Conservation (phyloP, 805 yeast species). For the Schizosaccharomyces pombe region DNA sequence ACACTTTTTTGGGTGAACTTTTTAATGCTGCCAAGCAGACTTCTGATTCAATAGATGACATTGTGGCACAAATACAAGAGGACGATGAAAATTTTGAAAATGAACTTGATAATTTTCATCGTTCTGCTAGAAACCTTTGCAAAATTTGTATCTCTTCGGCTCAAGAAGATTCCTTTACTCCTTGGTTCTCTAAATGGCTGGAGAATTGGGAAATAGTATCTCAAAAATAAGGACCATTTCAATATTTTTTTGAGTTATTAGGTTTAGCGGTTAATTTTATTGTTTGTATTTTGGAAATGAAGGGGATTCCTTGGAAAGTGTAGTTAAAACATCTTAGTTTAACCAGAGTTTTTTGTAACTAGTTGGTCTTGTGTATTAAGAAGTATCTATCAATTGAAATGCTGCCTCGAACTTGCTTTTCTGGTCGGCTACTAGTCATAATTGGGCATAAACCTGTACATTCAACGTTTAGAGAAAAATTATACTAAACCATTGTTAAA, state of each 20-base stretch:
- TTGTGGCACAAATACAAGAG: neutral
- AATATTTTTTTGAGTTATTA: neutral
- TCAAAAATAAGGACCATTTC: neutral
- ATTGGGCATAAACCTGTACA: too few species aligned
- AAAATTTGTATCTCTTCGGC: neutral
- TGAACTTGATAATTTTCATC: neutral
- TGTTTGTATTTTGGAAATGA: too few species aligned
- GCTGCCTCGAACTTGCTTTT: too few species aligned
- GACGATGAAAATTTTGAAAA: neutral
- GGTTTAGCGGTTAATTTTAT: neutral
- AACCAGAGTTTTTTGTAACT: too few species aligned
- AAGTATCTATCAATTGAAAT: too few species aligned
- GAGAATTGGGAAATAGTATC: neutral
- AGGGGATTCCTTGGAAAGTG: too few species aligned
- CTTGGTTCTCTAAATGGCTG: neutral
- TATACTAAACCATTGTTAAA: too few species aligned
- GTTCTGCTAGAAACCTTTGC: neutral
- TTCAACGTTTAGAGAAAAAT: too few species aligned
- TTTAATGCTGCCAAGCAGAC: neutral
- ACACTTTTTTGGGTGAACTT: neutral
- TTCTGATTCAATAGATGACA: neutral
- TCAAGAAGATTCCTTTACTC: neutral
- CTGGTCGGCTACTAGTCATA: too few species aligned
- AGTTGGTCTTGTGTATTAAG: too few species aligned
- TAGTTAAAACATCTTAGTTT: too few species aligned